Percentiles rank a stretch among this genome's conserved stretches.
phyloP scores from a whole-genome alignment of 2,329 filamentous ascomycete genomes.

The Fusarium sp. region DNA sequence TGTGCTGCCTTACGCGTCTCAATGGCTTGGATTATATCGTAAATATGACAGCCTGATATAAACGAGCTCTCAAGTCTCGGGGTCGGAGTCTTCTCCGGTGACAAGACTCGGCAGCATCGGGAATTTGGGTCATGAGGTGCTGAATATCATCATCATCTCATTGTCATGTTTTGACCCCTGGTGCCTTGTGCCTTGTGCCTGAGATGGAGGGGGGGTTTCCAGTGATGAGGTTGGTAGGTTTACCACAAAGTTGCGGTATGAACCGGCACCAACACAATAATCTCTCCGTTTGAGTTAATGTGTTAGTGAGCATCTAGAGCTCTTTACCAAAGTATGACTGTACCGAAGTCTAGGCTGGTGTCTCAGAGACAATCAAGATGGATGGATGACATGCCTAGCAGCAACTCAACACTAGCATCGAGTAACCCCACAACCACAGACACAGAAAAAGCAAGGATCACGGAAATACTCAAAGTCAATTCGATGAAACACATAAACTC shows the following conservation, averaged over 20 bases:
- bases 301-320: neutral
- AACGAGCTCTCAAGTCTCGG: neutral
- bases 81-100: neutral
- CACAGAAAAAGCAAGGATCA: slow-evolving; percentile 32
- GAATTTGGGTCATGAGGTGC: slow-evolving; percentile 14
- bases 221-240: neutral
- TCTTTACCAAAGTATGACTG: slow-evolving; percentile 16
- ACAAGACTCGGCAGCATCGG: slow-evolving; percentile 18
- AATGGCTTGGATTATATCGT: slow-evolving; percentile 11
- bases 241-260: slow-evolving; percentile 34
- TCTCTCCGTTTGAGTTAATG: neutral
- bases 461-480: slow-evolving; percentile 23
- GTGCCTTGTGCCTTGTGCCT: slow-evolving; percentile 25
- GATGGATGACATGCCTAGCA: slow-evolving; percentile 35
- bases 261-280: slow-evolving; percentile 20
- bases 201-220: slow-evolving; percentile 27
- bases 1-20: slow-evolving; percentile 20
- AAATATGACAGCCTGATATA: slow-evolving; percentile 8
- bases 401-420: slow-evolving; percentile 36
- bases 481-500: slow-evolving; percentile 32
- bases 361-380: slow-evolving; percentile 25
- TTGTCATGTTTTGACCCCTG: slow-evolving; percentile 29
- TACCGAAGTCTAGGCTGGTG: slow-evolving; percentile 24
- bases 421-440: slow-evolving; percentile 42
- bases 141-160: slow-evolving; percentile 12